Evolutionary conservation across 768 basidiomycete species (phyloP).

Genomic region (Clavaria fumosa): DNA sequence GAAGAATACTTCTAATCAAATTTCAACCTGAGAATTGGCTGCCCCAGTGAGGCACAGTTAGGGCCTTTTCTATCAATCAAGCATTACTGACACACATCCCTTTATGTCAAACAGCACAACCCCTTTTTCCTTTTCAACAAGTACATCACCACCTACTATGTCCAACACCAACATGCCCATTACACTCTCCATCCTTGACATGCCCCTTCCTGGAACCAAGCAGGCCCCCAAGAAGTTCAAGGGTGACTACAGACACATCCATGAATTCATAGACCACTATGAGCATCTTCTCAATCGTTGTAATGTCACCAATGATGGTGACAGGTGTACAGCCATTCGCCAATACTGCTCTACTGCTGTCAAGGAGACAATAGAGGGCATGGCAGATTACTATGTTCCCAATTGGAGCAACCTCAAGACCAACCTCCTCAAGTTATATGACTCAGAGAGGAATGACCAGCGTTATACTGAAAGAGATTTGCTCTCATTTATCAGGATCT

Average conservation of each 20-base stretch:
- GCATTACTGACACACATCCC: too few relatives aligned
- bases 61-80: too few relatives aligned
- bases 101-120: too few relatives aligned
- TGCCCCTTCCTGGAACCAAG: conserved; percentile 3
- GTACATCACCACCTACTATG: too few relatives aligned
- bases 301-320: conserved; percentile 1
- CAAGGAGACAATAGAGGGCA: conserved; percentile 1
- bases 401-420: not conserved
- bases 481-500: not conserved
- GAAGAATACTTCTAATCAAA: too few relatives aligned
- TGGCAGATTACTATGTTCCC: not conserved
- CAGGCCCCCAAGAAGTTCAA: conserved; percentile 2
- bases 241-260: not conserved
- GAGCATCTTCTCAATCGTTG: not conserved
- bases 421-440: conserved; percentile 3
- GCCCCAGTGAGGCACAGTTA: too few relatives aligned
- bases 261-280: not conserved
- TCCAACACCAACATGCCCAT: too few relatives aligned
- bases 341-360: conserved; percentile 1
- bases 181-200: not conserved
- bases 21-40: too few relatives aligned
- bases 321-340: conserved; percentile 1
- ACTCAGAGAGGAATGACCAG: not conserved
- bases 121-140: too few relatives aligned
- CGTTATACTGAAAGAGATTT: not conserved